Conservation (phyloP, 176 grass and related monocot species). For the Tuctoria greenei region DNA sequence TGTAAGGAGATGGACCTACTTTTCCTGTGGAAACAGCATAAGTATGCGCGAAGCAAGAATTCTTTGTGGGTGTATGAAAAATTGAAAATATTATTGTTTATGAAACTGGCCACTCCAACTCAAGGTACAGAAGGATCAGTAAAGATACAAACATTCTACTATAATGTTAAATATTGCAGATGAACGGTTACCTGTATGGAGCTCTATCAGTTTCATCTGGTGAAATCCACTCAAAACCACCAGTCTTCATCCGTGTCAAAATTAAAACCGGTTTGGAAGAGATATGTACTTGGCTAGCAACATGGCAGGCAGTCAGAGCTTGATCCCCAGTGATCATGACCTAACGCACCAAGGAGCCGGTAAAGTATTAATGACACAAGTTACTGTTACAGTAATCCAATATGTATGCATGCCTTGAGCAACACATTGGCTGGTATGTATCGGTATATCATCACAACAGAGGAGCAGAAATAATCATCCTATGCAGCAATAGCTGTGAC, state of each 20-base stretch:
- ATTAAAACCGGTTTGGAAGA: slow-evolving; percentile 75
- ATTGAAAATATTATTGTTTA: not conserved
- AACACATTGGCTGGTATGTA: not conserved
- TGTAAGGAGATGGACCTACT: not conserved
- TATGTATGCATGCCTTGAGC: not conserved
- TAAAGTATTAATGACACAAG: slow-evolving; percentile 28
- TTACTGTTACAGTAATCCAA: not conserved
- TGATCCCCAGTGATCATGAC: slow-evolving; percentile 99
- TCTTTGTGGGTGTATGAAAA: not conserved
- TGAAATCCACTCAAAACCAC: slow-evolving; percentile 80
- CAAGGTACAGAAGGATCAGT: not conserved
- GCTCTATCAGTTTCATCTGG: slow-evolving; percentile 85
- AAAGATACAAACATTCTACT: not conserved
- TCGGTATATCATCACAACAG: not conserved
- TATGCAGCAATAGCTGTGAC: not conserved
- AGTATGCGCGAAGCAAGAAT: slow-evolving; percentile 8
- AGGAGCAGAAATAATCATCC: not conserved
- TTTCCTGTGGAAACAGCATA: not conserved
- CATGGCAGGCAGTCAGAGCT: slow-evolving; percentile 92
- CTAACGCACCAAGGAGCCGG: slow-evolving; percentile 42
- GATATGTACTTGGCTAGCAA: slow-evolving; percentile 90
- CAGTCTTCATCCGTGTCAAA: slow-evolving; percentile 53
- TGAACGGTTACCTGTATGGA: slow-evolving; percentile 61
- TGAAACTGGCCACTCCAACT: not conserved
- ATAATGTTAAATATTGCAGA: not conserved